Base-by-base conservation (phyloP, 2,329 filamentous ascomycete genomes). In the Fusarium sp. region DNA sequence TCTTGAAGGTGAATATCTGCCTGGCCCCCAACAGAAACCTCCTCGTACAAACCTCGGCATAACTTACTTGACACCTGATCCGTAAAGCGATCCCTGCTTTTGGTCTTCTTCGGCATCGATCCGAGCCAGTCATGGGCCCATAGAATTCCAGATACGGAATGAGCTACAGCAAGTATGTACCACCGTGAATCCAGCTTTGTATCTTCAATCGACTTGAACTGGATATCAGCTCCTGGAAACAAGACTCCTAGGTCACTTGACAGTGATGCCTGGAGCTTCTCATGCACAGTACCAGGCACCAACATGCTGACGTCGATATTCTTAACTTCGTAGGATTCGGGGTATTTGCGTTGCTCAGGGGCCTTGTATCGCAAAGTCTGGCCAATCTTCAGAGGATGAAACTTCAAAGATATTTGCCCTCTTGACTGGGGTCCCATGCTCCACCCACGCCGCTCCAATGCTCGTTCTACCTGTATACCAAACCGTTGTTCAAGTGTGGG, bases 1-100 rank as follows among this genome's bases (percentile, higher is more conserved):
- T 90, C 88, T 75, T 89, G 86, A 15, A 90, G 78, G 71, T 84
- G 82, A 67, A 85, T 80, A 65, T 90, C 88, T 8, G 87, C 83
- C 3, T 82, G 78, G 1, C 85, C 82, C 3, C 81, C 78, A 2
- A 77, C 70, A 9, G 73, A 72, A 1, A 85, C 75, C 67, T 88
- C 85, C 4, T 78, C 73, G 54, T 79, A 78, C 20, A 89, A 76
- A 4, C 80, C 78, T 46, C 75, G 76, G 41, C 82, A 82, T 5
- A 88, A 75, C n/a, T 77, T 79, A 25, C 76, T 73, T 7, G 84
- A 80, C 10, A 87, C 76, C 46, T 82, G 78, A 20, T 74, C 74
- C n/a, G 84, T 46, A 40, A 78, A 76, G 10, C 55, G 55, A 15
- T 73, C 70, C 25, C 62, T 60, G 30, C 66, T 69, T 43, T 75